phyloP scores from a whole-genome alignment of 2,329 filamentous ascomycete genomes.

The Fusarium vanettenii region DNA sequence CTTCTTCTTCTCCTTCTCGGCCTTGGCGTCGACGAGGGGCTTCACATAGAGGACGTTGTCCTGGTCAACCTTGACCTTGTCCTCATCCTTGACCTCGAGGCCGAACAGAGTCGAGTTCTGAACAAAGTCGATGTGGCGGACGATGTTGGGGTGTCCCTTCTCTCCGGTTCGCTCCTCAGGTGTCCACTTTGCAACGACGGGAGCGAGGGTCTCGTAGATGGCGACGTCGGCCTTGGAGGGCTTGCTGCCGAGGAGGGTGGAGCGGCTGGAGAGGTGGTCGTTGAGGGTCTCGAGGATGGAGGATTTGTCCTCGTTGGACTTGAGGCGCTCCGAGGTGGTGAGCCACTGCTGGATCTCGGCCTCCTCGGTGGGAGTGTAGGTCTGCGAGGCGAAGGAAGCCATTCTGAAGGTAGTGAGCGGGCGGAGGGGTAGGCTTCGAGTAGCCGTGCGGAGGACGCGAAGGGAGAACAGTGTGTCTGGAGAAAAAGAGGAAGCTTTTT shows the following conservation, averaged over 20 bases:
- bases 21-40: conserved; percentile 89
- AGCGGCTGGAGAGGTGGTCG: conserved; percentile 86
- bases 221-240: conserved; percentile 89
- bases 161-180: conserved; percentile 90
- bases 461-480: conserved; percentile 57
- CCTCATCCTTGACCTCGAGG: conserved; percentile 73
- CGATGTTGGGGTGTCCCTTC: conserved; percentile 89
- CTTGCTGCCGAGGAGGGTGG: conserved; percentile 89
- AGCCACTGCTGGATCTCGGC: conserved; percentile 92
- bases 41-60: conserved; percentile 88
- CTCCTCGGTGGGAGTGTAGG: conserved; percentile 83
- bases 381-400: conserved; percentile 72
- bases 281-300: conserved; percentile 84
- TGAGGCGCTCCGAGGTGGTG: conserved; percentile 77
- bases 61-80: conserved; percentile 83
- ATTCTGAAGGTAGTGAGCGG: conserved; percentile 60
- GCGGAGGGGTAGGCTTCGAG: conserved; percentile 51
- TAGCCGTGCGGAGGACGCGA: conserved; percentile 48
- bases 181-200: conserved; percentile 82
- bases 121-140: conserved; percentile 92
- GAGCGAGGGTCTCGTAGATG: conserved; percentile 82
- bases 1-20: conserved; percentile 99
- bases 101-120: conserved; percentile 86
- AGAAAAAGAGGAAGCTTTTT: conserved; percentile 39
- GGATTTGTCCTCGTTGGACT: conserved; percentile 66